Evolutionary conservation across 1,139 yeast genomes (phyloP).

Genomic region (Sugiyamaella xylanicola): DNA sequence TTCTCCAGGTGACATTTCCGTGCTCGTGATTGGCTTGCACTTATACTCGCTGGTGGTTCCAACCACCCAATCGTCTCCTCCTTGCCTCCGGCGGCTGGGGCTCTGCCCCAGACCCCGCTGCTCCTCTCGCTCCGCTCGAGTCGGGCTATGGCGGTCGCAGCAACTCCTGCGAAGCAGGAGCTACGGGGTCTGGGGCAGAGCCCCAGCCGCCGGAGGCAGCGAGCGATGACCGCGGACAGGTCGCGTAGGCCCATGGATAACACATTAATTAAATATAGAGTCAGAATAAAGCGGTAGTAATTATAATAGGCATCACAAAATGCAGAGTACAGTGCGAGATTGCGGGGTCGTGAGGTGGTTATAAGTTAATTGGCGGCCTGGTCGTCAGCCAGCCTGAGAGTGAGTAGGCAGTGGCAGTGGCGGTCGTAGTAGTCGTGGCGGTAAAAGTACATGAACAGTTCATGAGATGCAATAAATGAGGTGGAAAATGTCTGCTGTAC

Average conservation of each 20-base stretch:
- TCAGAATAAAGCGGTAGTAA: background rate
- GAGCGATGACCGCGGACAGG: background rate
- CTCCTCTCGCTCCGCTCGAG: too few relatives aligned
- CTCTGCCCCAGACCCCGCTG: background rate
- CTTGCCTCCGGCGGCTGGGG: background rate
- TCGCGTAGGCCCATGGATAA: background rate
- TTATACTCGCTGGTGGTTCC: too few relatives aligned
- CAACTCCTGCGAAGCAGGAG: background rate
- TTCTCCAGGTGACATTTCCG: too few relatives aligned
- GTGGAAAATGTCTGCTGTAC: too few relatives aligned
- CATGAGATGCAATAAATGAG: background rate
- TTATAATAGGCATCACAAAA: background rate
- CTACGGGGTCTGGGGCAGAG: background rate
- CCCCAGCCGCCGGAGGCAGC: background rate
- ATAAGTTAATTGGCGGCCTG: background rate
- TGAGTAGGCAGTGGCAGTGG: background rate
- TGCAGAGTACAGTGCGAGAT: background rate
- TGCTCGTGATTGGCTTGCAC: too few relatives aligned
- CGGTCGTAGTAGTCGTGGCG: background rate
- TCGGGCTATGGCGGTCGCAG: too few relatives aligned
- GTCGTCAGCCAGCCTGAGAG: background rate
- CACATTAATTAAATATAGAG: constrained; percentile 7
- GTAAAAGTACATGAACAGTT: background rate
- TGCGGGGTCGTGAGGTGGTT: background rate
- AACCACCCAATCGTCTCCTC: too few relatives aligned